phyloP scores from a whole-genome alignment of 352 stramenopile genomes.

The Pythium plurisporium region DNA sequence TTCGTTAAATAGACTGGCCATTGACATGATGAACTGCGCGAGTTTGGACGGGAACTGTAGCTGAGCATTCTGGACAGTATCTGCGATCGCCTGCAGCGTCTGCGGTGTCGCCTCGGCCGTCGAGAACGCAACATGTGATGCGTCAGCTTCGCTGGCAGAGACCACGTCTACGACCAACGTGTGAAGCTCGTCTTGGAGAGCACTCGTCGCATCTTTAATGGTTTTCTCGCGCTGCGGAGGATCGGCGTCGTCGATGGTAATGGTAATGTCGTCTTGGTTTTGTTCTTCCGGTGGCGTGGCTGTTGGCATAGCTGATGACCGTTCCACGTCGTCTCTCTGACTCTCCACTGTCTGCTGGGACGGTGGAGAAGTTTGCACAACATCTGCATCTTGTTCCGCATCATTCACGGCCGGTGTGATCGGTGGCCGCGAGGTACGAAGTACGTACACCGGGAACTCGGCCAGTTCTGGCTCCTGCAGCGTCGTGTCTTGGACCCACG shows the following conservation, averaged over 20 bases:
- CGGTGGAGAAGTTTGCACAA: background rate
- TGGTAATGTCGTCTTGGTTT: background rate
- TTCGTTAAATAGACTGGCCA: too few species aligned
- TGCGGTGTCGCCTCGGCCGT: background rate
- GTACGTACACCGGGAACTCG: conserved; percentile 7
- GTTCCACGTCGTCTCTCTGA: too few species aligned
- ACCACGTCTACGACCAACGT: background rate
- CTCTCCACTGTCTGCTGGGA: too few species aligned
- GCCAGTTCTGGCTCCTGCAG: background rate
- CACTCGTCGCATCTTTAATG: background rate
- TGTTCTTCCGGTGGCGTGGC: background rate
- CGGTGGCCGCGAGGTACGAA: background rate
- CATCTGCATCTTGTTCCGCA: background rate
- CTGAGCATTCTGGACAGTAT: conserved; percentile 8
- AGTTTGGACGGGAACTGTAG: conserved; percentile 36
- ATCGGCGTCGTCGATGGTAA: background rate
- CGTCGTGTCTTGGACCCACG: conserved; percentile 8
- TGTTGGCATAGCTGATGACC: background rate
- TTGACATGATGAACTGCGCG: conserved; percentile 48
- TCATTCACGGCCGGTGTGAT: background rate
- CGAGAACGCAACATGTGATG: background rate
- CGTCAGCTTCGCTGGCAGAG: background rate
- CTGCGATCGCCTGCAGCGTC: background rate
- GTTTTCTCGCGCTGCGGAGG: background rate
- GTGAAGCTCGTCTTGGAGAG: background rate